Evolutionary conservation across 2,329 filamentous ascomycete species (phyloP), one percentile per base, ranked within the genome.

Genomic region (Cordyceps pruinosa): DNA sequence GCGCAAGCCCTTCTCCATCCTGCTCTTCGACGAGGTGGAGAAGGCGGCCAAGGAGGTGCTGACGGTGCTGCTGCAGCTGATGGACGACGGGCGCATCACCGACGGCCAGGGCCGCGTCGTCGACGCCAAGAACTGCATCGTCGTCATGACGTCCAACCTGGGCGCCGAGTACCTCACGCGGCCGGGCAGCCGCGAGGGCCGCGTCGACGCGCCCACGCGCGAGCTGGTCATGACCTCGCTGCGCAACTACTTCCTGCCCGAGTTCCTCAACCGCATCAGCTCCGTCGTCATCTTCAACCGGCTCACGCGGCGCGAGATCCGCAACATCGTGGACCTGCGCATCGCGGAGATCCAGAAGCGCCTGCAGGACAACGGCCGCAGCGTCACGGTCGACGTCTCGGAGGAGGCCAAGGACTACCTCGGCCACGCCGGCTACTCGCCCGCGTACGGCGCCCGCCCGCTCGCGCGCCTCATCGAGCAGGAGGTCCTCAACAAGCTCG

Each of bases 251-350:
- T 99, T 99, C 84, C 79, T 99, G 2, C 94, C 94, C 32, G 94
- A 99, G 69, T 99, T 99, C 80, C 85, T 99, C 63, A 99, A 99
- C 81, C 90, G 94, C 70, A 97, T 99, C 78, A 93, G 84, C 74
- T 94, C 88, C 60, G 90, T 87, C 56, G 92, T 99, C 75, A 97
- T 99, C 75, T 99, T 99, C 84, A 99, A 99, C 80, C 89, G 94
- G 48, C 87, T 99, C 57, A 93, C 89, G 4, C 88, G 86, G 70
- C 79, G 75, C 58, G 94, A 99, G 75, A 99, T 99, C 66, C 87
- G 94, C 68, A 90, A 85, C 76, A 97, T 99, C 69, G 94, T 99
- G 60, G 94, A 99, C 68, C 80, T 99, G 23, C 88, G 94, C 45
- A 80, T 99, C 34, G 59, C 61, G 3, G 94, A 99, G 70, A 93